These are phyloP conservation scores for Magnaporthiopsis incrustans DNA, from an alignment of 2,329 filamentous ascomycete species.

Conservation along the genomic window DNA sequence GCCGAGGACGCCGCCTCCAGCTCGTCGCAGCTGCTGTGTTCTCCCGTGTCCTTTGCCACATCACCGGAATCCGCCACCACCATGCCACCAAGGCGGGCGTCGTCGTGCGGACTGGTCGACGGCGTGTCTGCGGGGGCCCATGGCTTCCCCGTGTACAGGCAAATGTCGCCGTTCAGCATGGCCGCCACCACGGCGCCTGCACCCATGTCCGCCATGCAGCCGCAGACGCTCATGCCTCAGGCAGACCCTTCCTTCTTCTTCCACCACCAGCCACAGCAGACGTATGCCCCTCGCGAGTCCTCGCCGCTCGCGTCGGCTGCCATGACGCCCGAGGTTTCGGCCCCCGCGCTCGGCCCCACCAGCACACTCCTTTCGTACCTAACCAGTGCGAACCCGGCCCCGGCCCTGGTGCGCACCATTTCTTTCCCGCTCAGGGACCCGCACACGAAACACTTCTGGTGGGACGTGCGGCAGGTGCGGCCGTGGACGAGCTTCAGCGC, in stretches of 20 bases:
- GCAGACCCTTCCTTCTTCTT: conserved; percentile 37
- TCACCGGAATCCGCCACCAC: conserved; percentile 35
- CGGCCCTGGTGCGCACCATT: conserved; percentile 72
- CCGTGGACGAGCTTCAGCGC: conserved; percentile 76
- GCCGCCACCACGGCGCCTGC: conserved; percentile 19
- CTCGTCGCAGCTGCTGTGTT: conserved; percentile 52
- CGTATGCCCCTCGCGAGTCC: conserved; percentile 37
- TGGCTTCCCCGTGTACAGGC: conserved; percentile 78
- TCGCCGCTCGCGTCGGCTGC: conserved; percentile 34
- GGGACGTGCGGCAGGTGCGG: conserved; percentile 83
- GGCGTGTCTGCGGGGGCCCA: conserved; percentile 58
- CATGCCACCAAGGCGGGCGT: conserved; percentile 46
- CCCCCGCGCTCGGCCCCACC: conserved; percentile 33
- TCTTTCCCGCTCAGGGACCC: conserved; percentile 60
- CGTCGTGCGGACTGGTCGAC: conserved; percentile 57
- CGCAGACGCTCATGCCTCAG: conserved; percentile 20
- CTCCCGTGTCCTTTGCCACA: conserved; percentile 48
- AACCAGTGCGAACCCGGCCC: conserved; percentile 70
- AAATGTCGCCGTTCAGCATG: conserved; percentile 45
- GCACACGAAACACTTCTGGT: conserved; percentile 83
- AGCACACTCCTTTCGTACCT: conserved; percentile 75
- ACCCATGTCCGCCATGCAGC: conserved; percentile 17
- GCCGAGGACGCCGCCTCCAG: conserved; percentile 19
- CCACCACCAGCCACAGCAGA: conserved; percentile 15
- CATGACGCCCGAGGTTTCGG: conserved; percentile 26